Evolutionary conservation across 495 filamentous ascomycete species (phyloP).

Genomic region (Extremus antarcticus): DNA sequence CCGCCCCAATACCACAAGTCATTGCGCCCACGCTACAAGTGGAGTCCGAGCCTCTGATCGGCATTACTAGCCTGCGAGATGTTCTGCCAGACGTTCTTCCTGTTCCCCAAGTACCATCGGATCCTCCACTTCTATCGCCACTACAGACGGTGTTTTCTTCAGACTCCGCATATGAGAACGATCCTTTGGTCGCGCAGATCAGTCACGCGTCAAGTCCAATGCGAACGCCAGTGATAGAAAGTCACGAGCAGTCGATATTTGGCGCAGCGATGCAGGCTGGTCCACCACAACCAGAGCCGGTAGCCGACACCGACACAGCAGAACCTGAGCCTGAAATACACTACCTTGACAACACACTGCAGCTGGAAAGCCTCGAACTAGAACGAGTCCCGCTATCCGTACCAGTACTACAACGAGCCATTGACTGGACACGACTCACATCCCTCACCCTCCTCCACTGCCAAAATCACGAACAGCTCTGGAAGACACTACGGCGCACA

Average conservation of each 20-base stretch:
- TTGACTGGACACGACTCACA: slow-evolving; percentile 74
- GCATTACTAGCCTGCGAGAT: slow-evolving; percentile 1
- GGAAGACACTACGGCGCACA: slow-evolving; percentile 63
- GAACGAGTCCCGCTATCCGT: slow-evolving; percentile 71
- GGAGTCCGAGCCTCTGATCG: not conserved
- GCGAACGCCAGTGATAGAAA: not conserved
- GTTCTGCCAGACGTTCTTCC: not conserved
- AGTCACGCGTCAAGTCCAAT: not conserved
- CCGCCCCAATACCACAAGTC: not conserved
- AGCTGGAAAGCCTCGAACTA: slow-evolving; percentile 65
- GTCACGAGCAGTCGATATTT: not conserved
- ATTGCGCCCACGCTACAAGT: not conserved
- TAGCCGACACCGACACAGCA: not conserved
- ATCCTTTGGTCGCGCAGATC: slow-evolving; percentile 1
- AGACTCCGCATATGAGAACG: slow-evolving; percentile 1
- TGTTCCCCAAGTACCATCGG: no score
- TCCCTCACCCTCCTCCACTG: slow-evolving; percentile 75
- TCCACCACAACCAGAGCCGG: not conserved
- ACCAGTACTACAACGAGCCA: slow-evolving; percentile 52
- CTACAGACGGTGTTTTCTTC: not conserved
- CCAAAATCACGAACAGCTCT: slow-evolving; percentile 65
- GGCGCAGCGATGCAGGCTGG: not conserved
- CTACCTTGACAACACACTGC: slow-evolving; percentile 39
- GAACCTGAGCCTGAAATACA: not conserved
- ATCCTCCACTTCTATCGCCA: not conserved